Conservation (phyloP, 75 land plant genomes). For the Cupressus sempervirens region DNA sequence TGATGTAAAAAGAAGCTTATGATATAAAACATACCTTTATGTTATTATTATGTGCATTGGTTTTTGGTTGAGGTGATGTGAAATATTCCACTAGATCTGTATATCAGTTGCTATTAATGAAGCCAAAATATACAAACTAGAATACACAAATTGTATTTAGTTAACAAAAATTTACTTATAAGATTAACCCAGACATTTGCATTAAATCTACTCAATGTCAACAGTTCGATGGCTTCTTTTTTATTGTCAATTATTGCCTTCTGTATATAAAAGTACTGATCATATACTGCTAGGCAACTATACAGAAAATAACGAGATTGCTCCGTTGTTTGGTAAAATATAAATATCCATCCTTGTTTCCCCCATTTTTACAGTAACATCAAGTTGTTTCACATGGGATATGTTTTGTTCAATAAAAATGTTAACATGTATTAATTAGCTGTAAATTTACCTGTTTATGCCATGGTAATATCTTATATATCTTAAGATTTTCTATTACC, state of each 20-base stretch:
- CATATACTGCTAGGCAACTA: background rate
- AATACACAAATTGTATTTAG: background rate
- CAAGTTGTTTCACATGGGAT: background rate
- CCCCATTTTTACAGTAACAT: background rate
- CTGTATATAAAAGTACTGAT: background rate
- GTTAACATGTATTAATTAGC: background rate
- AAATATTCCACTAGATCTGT: background rate
- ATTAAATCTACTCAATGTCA: background rate
- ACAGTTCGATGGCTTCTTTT: background rate
- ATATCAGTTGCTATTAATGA: background rate
- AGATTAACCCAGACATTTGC: background rate
- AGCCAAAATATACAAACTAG: background rate
- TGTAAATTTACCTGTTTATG: background rate
- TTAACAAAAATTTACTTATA: background rate
- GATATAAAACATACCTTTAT: background rate
- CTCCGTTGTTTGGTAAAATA: background rate
- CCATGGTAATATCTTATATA: background rate
- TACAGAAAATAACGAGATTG: background rate
- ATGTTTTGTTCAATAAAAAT: no score
- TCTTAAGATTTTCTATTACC: background rate
- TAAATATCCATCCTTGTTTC: no score
- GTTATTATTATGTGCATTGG: background rate
- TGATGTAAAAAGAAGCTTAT: background rate
- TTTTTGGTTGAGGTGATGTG: background rate
- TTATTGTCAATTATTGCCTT: background rate